Evolutionary conservation across 2,329 filamentous ascomycete genomes (phyloP).

Genomic region (Phoma herbarum): DNA sequence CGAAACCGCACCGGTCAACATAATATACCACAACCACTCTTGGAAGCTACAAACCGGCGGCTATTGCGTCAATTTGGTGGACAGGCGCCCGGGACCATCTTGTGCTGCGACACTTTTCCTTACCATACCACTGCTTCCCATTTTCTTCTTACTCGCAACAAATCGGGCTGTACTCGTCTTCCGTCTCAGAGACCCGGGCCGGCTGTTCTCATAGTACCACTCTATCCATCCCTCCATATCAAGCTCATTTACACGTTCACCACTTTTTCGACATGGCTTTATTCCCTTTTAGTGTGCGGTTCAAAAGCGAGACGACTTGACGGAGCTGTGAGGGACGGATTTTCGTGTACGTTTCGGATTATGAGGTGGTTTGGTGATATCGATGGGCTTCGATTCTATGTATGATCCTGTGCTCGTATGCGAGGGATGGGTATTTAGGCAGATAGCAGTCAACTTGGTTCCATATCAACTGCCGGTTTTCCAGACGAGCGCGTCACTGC

Average conservation of each 20-base stretch:
- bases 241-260: slow-evolving; percentile 20
- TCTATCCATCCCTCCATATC: slow-evolving; percentile 28
- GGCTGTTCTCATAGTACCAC: slow-evolving; percentile 39
- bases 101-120: slow-evolving; percentile 36
- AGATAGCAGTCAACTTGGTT: slow-evolving; percentile 17
- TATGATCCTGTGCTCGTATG: slow-evolving; percentile 21
- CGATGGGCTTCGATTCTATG: slow-evolving; percentile 14
- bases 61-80: slow-evolving; percentile 38
- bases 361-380: slow-evolving; percentile 17
- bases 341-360: slow-evolving; percentile 36
- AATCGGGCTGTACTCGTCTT: slow-evolving; percentile 29
- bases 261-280: slow-evolving; percentile 20
- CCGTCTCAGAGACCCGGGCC: slow-evolving; percentile 29
- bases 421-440: slow-evolving; percentile 16
- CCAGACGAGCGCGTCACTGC: neutral
- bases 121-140: slow-evolving; percentile 46
- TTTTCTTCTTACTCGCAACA: slow-evolving; percentile 33
- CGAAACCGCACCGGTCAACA: slow-evolving; percentile 38
- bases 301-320: slow-evolving; percentile 16
- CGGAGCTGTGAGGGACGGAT: slow-evolving; percentile 24
- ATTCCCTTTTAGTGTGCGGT: slow-evolving; percentile 25
- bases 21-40: slow-evolving; percentile 44
- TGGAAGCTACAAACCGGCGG: slow-evolving; percentile 37
- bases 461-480: neutral
- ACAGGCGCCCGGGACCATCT: slow-evolving; percentile 46